Evolutionary conservation across 1,284 basidiomycete genomes (phyloP), one percentile per base, ranked within the genome.

Genomic region (Puccinia coronata): DNA sequence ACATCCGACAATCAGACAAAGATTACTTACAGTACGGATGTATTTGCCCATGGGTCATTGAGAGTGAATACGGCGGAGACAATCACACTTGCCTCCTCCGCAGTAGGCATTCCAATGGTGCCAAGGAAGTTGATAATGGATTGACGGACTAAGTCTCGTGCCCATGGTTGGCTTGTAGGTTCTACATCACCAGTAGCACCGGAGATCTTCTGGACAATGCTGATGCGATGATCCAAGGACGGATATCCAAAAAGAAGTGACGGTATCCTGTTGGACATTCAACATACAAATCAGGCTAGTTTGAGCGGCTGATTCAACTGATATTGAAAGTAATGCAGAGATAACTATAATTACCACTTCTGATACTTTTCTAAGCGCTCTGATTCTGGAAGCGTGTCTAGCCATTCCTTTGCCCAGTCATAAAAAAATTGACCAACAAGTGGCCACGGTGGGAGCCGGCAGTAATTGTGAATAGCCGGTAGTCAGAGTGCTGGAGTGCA

Each of bases 401-500:
- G 36, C 61, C 61, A 65, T 65, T n/a, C 34, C 34, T 41, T 65
- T 23, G 39, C 61, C 61, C 61, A 65, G 9, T 65, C 61, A n/a
- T n/a, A n/a, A 65, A 65, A 65, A 65, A 65, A 41, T 20, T 39
- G 25, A n/a, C 4, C 16, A 39, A 39, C n/a, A 65, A 65, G 41
- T 41, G 18, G 9, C 61, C 61, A n/a, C n/a, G 61, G 61, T 65
- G 61, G 34, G 1, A 23, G 39, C 34, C 23, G 31, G 11, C 61
- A 41, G 41, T 41, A 1, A 39, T 41, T 65, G 39, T 14, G 18
- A 65, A 41, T n/a, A 65, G 61, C 16, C 4, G 14, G 31, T 23
- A n/a, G 61, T 65, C 36, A 65, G 61, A 65, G 61, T 65, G 39
- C n/a, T 65, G 36, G 31, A 65, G 14, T 34, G 61, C 28, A 65